phyloP scores from a whole-genome alignment of 805 yeast species.

The Saccharomycopsis sp. region DNA sequence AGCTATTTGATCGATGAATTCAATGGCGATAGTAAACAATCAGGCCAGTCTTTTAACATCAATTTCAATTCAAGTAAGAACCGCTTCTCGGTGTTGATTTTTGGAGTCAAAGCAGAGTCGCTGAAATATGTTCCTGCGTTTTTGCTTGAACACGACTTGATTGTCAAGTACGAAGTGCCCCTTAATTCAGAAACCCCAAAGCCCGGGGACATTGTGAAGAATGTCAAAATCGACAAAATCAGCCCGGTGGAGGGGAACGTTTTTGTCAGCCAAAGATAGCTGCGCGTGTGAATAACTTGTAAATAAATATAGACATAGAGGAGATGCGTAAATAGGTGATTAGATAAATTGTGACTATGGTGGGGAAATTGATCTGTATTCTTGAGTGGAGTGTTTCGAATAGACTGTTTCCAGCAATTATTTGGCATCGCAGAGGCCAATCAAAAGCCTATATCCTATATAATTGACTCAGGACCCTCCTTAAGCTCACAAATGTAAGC shows the following conservation, averaged over 20 bases:
- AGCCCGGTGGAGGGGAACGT: constrained; percentile 37
- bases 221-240: constrained; percentile 35
- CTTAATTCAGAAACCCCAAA: constrained; percentile 28
- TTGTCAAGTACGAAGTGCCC: constrained; percentile 28
- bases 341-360: too few species aligned
- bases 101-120: not conserved
- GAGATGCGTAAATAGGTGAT: not conserved
- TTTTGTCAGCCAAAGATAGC: not conserved
- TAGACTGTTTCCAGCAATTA: too few species aligned
- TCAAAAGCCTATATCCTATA: too few species aligned
- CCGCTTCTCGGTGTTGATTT: constrained; percentile 20
- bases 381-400: too few species aligned
- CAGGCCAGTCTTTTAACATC: constrained; percentile 7
- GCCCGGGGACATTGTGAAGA: constrained; percentile 38
- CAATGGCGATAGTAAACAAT: constrained; percentile 4
- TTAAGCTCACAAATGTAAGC: too few species aligned
- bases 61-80: constrained; percentile 25
- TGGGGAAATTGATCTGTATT: too few species aligned
- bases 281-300: not conserved
- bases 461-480: too few species aligned
- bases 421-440: too few species aligned
- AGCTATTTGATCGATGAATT: constrained; percentile 26
- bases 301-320: not conserved
- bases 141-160: constrained; percentile 28
- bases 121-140: constrained; percentile 27